Evolutionary conservation across 2,329 filamentous ascomycete genomes (phyloP), one percentile per base, ranked within the genome.

Genomic region (Aspergillus candidus): DNA sequence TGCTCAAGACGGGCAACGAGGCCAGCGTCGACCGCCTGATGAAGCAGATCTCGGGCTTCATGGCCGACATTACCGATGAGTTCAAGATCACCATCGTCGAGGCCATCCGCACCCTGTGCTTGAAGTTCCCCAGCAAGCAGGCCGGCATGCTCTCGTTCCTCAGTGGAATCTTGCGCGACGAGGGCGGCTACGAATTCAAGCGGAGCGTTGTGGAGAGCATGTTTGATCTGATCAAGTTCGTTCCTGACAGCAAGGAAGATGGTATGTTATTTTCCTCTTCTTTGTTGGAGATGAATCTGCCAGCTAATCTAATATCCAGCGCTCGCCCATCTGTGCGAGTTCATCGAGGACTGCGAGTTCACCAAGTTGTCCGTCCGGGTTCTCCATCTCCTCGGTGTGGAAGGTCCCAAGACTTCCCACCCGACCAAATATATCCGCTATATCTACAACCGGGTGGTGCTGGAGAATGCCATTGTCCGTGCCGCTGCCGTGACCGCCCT

Each of bases 11-110:
- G 10, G 93, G 93, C 49, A 98, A 97, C 63, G 93, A 98, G 71
- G 88, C 88, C 32, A 96, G 89, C 55, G 93, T 98, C 35, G 93
- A 98, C 66, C 83, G 93, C 42, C 72, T 98, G 55, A 96, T 98
- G 89, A 96, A 96, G 78, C 90, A 97, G 68, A 97, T 98, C 51
- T 89, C 88, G 17, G 85, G 86, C 32, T 96, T 98, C 74, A 97
- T 98, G 93, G 88, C 90, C 4, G 93, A 97, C 69, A 97, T 97
- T 55, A 96, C 91, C 6, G 93, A 98, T 63, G 93, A 98, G 69
- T 98, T 98, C 77, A 98, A 97, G 77, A 95, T 98, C 56, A 98
- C 93, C n/a, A 95, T 98, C 60, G 91, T 98, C 35, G 93, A 98
- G 69, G 93, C 93, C 34, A 96, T 98, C 62, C 86, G 93, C 49